A percentile compares a stretch with the other conserved stretches of the same genome.
Conservation (phyloP, 257 asterid species). For the Lantana camara region DNA sequence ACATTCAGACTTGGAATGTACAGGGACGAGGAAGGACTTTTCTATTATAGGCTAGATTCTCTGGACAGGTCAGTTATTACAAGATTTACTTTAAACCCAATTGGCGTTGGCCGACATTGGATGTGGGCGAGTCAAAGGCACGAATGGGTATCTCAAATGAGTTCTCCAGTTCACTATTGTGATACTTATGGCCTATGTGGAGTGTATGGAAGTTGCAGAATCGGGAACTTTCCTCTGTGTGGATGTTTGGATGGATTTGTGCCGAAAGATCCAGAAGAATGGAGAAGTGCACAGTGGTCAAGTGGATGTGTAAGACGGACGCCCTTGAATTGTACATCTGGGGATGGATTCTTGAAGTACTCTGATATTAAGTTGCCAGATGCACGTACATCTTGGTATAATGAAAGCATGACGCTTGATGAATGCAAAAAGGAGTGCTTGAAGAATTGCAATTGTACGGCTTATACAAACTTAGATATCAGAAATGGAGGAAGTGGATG, state of each 20-base stretch:
- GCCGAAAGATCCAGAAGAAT: conserved; percentile 6
- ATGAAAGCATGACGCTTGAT: conserved; percentile 25
- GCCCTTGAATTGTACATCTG: conserved; percentile 24
- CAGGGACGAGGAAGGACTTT: conserved; percentile 30
- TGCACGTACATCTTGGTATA: conserved; percentile 22
- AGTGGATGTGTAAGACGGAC: conserved; percentile 27
- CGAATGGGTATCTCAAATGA: conserved; percentile 30
- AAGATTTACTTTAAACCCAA: conserved; percentile 9
- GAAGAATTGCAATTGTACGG: conserved; percentile 38
- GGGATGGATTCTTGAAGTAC: conserved; percentile 25
- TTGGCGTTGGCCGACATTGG: conserved; percentile 28
- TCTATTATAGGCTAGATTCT: neutral
- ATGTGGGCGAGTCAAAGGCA: conserved; percentile 29
- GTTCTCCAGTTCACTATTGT: conserved; percentile 34
- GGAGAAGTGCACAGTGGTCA: conserved; percentile 27
- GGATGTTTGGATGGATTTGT: conserved; percentile 37
- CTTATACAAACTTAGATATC: conserved; percentile 30
- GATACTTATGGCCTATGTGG: conserved; percentile 46
- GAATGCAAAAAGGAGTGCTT: too few species aligned
- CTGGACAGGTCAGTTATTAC: conserved; percentile 19
- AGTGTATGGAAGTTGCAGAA: conserved; percentile 32
- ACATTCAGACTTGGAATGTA: conserved; percentile 3
- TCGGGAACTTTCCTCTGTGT: conserved; percentile 31
- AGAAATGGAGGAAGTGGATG: conserved; percentile 36
- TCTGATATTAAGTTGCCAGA: conserved; percentile 34